A percentile compares a stretch with the other conserved stretches of the same genome.
phyloP scores from a whole-genome alignment of 495 filamentous ascomycete species.

The Sabuloglossum arenarium region DNA sequence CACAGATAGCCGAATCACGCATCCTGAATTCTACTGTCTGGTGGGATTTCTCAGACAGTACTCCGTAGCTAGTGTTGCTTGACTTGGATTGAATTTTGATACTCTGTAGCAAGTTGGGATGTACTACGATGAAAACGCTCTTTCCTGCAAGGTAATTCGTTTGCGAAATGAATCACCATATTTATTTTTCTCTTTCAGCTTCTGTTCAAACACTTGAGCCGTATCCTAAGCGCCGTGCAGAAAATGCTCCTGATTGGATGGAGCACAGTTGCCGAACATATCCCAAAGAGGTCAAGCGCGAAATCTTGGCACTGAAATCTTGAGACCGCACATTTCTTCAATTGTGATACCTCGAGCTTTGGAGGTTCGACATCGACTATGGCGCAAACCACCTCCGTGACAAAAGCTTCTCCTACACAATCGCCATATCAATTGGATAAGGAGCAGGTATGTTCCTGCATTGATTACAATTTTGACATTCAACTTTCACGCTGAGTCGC shows the following conservation, averaged over 20 bases:
- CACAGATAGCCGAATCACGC: too few relatives aligned
- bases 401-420: conserved; percentile 13
- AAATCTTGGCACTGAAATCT: neutral
- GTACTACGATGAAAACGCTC: too few relatives aligned
- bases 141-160: too few relatives aligned
- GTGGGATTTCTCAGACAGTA: too few relatives aligned
- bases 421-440: conserved; percentile 47
- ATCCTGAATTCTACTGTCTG: too few relatives aligned
- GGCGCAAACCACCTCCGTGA: neutral
- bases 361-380: neutral
- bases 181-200: too few relatives aligned
- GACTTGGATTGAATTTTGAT: too few relatives aligned
- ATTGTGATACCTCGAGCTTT: neutral
- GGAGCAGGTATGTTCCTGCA: conserved; percentile 26
- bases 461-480: neutral
- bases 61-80: too few relatives aligned
- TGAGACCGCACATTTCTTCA: neutral
- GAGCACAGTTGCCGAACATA: neutral
- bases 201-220: too few relatives aligned
- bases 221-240: neutral
- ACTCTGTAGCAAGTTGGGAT: too few relatives aligned
- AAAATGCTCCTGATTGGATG: neutral
- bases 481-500: neutral
- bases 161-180: too few relatives aligned
- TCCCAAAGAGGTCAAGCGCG: neutral